Evolutionary conservation across 192 early-diverging fungal genomes (phyloP).

Genomic region (Coemansia sp.): DNA sequence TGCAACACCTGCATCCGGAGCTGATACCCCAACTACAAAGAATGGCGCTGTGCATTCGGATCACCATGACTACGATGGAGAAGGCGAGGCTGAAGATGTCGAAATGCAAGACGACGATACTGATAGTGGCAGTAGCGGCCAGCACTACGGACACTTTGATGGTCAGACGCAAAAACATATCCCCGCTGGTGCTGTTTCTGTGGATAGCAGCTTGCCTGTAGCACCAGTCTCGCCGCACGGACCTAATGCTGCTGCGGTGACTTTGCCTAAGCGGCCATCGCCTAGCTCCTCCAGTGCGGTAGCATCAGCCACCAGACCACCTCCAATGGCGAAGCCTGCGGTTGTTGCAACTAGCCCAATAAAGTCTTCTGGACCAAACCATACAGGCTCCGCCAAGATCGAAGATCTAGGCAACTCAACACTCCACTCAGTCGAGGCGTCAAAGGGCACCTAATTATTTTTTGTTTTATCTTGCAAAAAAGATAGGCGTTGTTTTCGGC

Average conservation of each 20-base stretch:
- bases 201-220: neutral
- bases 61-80: slow-evolving; percentile 23
- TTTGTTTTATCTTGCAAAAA: neutral
- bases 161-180: neutral
- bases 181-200: neutral
- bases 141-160: neutral
- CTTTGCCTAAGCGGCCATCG: slow-evolving; percentile 10
- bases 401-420: neutral
- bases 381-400: neutral
- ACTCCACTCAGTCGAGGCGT: neutral
- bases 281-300: neutral
- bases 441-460: slow-evolving; percentile 25
- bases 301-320: slow-evolving; percentile 17
- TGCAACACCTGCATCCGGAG: slow-evolving; percentile 31
- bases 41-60: slow-evolving; percentile 7
- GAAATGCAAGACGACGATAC: slow-evolving; percentile 52
- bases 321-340: slow-evolving; percentile 38
- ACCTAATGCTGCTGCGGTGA: slow-evolving; percentile 10
- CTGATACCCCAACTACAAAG: slow-evolving; percentile 30
- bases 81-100: slow-evolving; percentile 46
- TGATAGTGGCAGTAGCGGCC: slow-evolving; percentile 11
- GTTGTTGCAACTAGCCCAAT: neutral
- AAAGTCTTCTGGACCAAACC: neutral
- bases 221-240: neutral
- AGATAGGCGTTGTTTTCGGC: too few species aligned